Evolutionary conservation across 1,284 basidiomycete species (phyloP), one percentile per base, ranked within the genome.

Genomic region (Marasmius tenuissimus): DNA sequence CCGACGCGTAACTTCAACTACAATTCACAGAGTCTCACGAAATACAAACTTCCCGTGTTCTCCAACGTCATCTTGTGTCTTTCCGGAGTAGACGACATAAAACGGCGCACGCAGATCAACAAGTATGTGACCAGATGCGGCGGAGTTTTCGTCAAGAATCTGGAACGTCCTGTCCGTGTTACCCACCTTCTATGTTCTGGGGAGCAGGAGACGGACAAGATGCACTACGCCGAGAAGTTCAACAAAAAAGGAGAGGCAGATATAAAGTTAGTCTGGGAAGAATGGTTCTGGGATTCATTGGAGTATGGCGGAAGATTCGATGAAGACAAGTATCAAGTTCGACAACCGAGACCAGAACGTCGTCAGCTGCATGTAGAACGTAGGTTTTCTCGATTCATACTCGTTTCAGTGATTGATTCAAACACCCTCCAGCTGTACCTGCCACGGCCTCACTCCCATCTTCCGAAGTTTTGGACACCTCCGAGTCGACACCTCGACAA

Each of bases 201-300:
- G 4, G 82, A 76, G 61, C 74, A 61, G 64, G 78, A 81, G 65
- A 87, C 86, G 4, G 86, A 88, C 47, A 91, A 91, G 74, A 89
- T 93, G 81, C 76, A 76, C 22, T 88, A 87, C 66, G 85, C 87
- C 0, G 79, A 85, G 62, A 88, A 89, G 71, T 87, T 90, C 69
- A 90, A 91, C 68, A 71, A 78, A 55, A 72, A 76, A 33, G 80
- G 86, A 14, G 88, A 91, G 67, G 87, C 86, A 0, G 77, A 82
- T 50, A 89, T 93, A 40, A 79, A 82, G 55, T 76, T 93, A 2
- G 85, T 94, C 1, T 93, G 92, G 87, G 90, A 92, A 65, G 91
- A 93, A 63, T 94, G 92, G 92, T 89, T 94, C 64, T 91, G 89
- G 88, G 92, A 94, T 66, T 92, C 81, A 38, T 65, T 92, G 9